These are phyloP conservation scores for Blastobotrys parvus DNA, from an alignment of 805 yeast genomes.

Conservation along the genomic window DNA sequence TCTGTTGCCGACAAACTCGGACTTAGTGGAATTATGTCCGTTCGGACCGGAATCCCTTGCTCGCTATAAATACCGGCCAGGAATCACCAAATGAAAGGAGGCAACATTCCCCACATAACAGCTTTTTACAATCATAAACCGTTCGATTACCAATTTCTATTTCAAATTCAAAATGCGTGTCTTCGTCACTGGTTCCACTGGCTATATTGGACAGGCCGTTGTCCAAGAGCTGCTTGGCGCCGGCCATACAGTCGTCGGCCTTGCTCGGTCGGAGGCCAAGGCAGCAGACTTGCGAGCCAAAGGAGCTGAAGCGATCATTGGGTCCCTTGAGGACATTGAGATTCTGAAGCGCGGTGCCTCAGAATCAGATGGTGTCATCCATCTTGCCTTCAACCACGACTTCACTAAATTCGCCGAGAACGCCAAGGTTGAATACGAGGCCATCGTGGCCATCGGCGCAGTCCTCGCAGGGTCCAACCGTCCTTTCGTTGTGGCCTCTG, in stretches of 20 bases:
- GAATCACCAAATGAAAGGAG: too few relatives aligned
- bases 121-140: too few relatives aligned
- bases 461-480: conserved; percentile 27
- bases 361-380: conserved; percentile 32
- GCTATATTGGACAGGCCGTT: conserved; percentile 1
- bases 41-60: too few relatives aligned
- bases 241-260: conserved; percentile 1
- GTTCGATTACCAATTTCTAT: too few relatives aligned
- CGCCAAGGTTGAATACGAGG: conserved; percentile 23
- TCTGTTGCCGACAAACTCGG: too few relatives aligned
- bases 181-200: conserved; percentile 2
- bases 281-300: conserved; percentile 21
- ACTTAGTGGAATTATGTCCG: too few relatives aligned
- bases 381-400: conserved; percentile 32
- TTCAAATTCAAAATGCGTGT: neutral
- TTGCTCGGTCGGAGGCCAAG: conserved; percentile 2
- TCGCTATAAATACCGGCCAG: too few relatives aligned
- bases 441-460: conserved; percentile 24
- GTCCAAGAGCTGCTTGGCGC: neutral
- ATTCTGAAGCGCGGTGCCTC: conserved; percentile 23
- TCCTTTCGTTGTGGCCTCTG: conserved; percentile 24
- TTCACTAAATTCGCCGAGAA: conserved; percentile 19
- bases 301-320: conserved; percentile 27
- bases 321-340: conserved; percentile 27
- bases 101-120: too few relatives aligned